Percentiles rank a stretch among this genome's conserved stretches.
Evolutionary conservation across 1,139 yeast species (phyloP).

Genomic region (Candida neerlandica): DNA sequence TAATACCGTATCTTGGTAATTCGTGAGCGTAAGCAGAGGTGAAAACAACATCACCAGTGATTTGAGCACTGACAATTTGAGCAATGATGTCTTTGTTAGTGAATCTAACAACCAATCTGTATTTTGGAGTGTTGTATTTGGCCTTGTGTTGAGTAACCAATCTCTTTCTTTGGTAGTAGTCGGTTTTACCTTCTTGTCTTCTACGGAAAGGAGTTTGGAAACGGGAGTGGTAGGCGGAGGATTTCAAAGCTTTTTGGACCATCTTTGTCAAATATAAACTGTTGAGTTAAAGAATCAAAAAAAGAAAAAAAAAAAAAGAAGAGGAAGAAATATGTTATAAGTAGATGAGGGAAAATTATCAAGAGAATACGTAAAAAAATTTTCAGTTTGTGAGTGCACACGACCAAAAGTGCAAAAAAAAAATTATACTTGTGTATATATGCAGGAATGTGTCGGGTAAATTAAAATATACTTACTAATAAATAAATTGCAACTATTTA

Average conservation of each 20-base stretch:
- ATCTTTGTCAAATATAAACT: slow-evolving; percentile 38
- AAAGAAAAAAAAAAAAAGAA: neutral
- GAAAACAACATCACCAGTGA: slow-evolving; percentile 94
- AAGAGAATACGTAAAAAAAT: neutral
- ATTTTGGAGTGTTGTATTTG: slow-evolving; percentile 99
- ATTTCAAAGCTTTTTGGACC: slow-evolving; percentile 76
- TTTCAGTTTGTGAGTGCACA: neutral
- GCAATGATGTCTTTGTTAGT: slow-evolving; percentile 99
- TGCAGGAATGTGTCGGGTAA: slow-evolving; percentile 5
- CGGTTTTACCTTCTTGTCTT: slow-evolving; percentile 99
- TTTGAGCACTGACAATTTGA: slow-evolving; percentile 94
- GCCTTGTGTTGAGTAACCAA: slow-evolving; percentile 99
- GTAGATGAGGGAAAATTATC: neutral
- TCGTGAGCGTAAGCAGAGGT: slow-evolving; percentile 99
- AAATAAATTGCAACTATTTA: slow-evolving; percentile 5
- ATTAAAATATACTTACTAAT: neutral
- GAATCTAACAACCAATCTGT: slow-evolving; percentile 99
- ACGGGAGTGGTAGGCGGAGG: slow-evolving; percentile 97
- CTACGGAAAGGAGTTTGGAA: slow-evolving; percentile 99
- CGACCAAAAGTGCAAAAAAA: neutral
- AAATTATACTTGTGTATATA: too few species aligned
- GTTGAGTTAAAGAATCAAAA: neutral
- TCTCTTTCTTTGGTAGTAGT: slow-evolving; percentile 99
- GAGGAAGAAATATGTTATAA: neutral
- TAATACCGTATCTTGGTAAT: slow-evolving; percentile 96